Percentiles rank a stretch among this genome's conserved stretches.
Conservation (phyloP, 805 yeast genomes). For the Schizosaccharomyces cryophilus region DNA sequence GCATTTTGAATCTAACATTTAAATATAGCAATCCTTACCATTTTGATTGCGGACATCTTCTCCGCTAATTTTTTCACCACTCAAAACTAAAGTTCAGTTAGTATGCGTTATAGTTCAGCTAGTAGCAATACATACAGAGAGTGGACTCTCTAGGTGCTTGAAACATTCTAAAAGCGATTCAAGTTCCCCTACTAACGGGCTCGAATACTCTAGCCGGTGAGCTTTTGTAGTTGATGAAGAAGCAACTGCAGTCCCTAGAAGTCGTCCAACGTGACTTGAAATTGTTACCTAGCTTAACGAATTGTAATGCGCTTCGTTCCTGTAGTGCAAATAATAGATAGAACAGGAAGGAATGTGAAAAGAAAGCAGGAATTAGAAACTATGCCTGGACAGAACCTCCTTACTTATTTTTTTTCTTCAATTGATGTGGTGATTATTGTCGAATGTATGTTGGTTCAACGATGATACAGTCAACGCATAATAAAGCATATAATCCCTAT, state of each 20-base stretch:
- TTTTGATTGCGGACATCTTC: slow-evolving; percentile 92
- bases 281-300: neutral
- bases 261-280: neutral
- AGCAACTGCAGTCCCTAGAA: too few species aligned
- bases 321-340: too few species aligned
- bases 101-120: neutral
- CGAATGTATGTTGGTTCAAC: too few species aligned
- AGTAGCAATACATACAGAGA: neutral
- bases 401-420: too few species aligned
- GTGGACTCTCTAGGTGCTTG: slow-evolving; percentile 1
- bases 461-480: too few species aligned
- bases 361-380: too few species aligned
- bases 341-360: too few species aligned
- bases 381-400: too few species aligned
- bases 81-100: slow-evolving; percentile 28
- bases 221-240: too few species aligned
- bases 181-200: neutral
- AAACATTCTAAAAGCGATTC: neutral
- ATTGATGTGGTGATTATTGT: too few species aligned
- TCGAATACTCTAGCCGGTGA: neutral
- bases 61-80: slow-evolving; percentile 89
- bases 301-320: neutral
- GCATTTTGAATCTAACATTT: neutral
- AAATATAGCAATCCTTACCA: slow-evolving; percentile 15
- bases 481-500: too few species aligned